Conservation (phyloP, 2,329 filamentous ascomycete species). For the Truncatella angustata region DNA sequence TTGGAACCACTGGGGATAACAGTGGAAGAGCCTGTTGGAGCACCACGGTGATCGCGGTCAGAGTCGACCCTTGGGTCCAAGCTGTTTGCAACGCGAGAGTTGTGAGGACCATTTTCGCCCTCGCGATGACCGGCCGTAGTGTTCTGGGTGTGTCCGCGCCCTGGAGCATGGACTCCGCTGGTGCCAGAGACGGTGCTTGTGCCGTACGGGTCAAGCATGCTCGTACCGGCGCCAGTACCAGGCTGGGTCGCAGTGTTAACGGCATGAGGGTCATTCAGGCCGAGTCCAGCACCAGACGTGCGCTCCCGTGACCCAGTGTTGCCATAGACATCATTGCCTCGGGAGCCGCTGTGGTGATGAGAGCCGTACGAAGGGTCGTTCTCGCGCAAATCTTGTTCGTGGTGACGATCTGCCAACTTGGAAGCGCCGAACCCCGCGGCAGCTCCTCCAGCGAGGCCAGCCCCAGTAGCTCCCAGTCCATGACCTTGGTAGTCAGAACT, state of each 20-base stretch:
- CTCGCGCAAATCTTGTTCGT: conserved; percentile 8
- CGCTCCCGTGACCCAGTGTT: not conserved
- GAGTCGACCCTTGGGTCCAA: conserved; percentile 54
- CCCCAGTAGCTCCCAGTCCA: conserved; percentile 2
- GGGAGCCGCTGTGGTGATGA: not conserved
- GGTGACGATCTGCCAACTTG: conserved; percentile 10
- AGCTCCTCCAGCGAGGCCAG: conserved; percentile 5
- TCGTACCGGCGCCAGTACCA: not conserved
- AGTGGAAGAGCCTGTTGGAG: too few relatives aligned
- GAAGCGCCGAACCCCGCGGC: conserved; percentile 15
- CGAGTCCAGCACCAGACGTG: not conserved
- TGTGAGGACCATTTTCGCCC: conserved; percentile 29
- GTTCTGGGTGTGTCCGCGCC: not conserved
- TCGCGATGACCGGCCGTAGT: not conserved
- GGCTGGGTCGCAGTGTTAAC: conserved; percentile 1
- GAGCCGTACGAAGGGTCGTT: conserved; percentile 6
- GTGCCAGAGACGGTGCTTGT: not conserved
- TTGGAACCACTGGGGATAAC: too few relatives aligned
- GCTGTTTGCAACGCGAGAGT: conserved; percentile 54
- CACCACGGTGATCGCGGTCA: conserved; percentile 39
- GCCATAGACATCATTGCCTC: not conserved
- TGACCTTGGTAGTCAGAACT: conserved; percentile 9
- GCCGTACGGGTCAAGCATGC: conserved; percentile 13
- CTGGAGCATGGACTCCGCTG: not conserved
- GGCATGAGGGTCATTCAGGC: conserved; percentile 11